Conservation (phyloP, 2,329 filamentous ascomycete genomes). For the Xylariaceae sp. region DNA sequence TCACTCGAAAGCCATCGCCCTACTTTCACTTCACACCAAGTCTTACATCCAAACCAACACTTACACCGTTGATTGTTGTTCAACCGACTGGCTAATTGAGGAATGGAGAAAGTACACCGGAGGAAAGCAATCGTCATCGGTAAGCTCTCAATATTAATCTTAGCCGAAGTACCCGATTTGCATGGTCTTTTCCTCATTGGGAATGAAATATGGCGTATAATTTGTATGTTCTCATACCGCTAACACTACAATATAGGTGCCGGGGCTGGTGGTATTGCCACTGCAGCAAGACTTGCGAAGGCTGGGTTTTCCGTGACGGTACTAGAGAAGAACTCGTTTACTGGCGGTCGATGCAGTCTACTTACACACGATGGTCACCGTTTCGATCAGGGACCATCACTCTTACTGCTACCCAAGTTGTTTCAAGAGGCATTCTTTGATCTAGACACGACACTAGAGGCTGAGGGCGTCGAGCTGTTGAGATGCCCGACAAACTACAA, state of each 20-base stretch:
- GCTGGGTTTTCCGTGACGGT: constrained; percentile 76
- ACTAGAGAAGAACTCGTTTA: constrained; percentile 78
- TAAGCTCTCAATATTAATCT: constrained; percentile 38
- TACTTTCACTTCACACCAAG: not conserved
- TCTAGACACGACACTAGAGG: constrained; percentile 68
- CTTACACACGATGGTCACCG: constrained; percentile 67
- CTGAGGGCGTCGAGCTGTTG: constrained; percentile 70
- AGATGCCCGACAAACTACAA: constrained; percentile 81
- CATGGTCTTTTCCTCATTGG: not conserved
- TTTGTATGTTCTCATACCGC: not conserved
- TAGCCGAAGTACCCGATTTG: not conserved
- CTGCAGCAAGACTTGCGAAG: constrained; percentile 73
- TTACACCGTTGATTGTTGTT: not conserved
- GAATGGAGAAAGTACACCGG: constrained; percentile 40
- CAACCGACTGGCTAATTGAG: not conserved
- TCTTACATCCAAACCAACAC: not conserved
- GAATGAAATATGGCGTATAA: not conserved
- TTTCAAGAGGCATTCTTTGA: constrained; percentile 74
- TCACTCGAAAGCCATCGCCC: not conserved
- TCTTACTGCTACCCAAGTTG: constrained; percentile 73
- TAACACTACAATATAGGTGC: constrained; percentile 56
- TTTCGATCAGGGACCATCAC: constrained; percentile 79
- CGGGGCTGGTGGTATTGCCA: constrained; percentile 74
- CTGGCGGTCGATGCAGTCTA: constrained; percentile 74
- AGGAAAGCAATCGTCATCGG: constrained; percentile 62